These are phyloP conservation scores for Inosperma sp. DNA, from an alignment of 768 basidiomycete species.

Conservation along the genomic window DNA sequence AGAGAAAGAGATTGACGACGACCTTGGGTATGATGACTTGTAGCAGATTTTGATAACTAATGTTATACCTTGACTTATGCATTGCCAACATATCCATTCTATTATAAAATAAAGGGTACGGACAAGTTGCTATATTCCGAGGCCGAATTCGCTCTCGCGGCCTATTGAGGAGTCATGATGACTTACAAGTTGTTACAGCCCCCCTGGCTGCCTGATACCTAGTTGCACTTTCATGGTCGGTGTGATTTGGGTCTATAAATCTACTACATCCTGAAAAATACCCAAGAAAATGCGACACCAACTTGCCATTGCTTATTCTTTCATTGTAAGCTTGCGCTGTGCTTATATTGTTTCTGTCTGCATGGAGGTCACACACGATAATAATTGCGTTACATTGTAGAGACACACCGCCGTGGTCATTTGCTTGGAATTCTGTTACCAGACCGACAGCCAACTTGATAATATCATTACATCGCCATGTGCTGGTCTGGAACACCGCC, in stretches of 20 bases:
- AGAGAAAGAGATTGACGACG: too few species aligned
- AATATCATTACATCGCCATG: too few species aligned
- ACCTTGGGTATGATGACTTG: too few species aligned
- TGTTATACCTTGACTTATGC: too few species aligned
- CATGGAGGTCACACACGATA: neutral
- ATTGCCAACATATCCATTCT: too few species aligned
- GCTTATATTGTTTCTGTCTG: conserved; percentile 2
- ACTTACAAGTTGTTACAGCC: neutral
- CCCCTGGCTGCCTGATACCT: conserved; percentile 1
- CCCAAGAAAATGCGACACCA: neutral
- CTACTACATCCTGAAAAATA: neutral
- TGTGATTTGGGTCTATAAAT: conserved; percentile 1
- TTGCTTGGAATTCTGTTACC: neutral
- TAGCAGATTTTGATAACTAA: too few species aligned
- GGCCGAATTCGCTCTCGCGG: neutral
- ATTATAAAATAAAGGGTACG: too few species aligned
- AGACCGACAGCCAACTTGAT: neutral
- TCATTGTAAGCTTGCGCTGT: neutral
- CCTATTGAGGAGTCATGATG: neutral
- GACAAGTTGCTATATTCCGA: neutral
- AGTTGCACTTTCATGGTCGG: neutral
- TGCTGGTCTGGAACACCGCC: neutral
- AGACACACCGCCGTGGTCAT: neutral
- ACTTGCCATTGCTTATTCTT: neutral
- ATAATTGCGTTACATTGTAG: neutral